These are phyloP conservation scores for Cytospora paraplurivora DNA, from an alignment of 2,329 filamentous ascomycete genomes.

Conservation along the genomic window DNA sequence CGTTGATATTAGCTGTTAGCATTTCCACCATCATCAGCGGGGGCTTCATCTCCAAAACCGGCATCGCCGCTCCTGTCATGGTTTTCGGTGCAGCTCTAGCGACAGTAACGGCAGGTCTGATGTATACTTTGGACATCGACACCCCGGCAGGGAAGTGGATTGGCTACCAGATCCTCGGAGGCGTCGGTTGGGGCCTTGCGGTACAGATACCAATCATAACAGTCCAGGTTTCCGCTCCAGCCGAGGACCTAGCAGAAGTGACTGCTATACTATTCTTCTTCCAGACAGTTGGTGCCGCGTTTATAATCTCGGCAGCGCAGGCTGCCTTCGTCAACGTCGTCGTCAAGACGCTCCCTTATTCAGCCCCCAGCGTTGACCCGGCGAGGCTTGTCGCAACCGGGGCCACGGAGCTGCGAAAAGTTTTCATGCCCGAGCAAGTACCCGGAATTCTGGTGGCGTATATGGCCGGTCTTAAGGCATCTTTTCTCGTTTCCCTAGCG, in stretches of 20 bases:
- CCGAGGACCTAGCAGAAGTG: constrained; percentile 42
- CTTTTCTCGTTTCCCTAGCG: constrained; percentile 18
- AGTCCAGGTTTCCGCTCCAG: constrained; percentile 37
- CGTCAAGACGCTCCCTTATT: constrained; percentile 33
- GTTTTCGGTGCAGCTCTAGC: constrained; percentile 43
- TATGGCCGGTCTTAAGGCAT: constrained; percentile 38
- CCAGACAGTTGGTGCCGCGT: constrained; percentile 50
- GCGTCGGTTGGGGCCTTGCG: constrained; percentile 47
- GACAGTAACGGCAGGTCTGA: constrained; percentile 39
- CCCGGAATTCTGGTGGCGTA: constrained; percentile 57
- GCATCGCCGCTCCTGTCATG: constrained; percentile 40
- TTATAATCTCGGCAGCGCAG: constrained; percentile 49
- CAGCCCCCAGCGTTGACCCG: constrained; percentile 37
- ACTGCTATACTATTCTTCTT: constrained; percentile 45
- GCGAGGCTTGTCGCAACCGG: constrained; percentile 39
- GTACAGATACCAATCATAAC: constrained; percentile 50
- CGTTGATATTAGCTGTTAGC: constrained; percentile 43
- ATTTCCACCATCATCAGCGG: constrained; percentile 42
- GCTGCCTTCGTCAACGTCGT: constrained; percentile 44
- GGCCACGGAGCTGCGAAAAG: constrained; percentile 52
- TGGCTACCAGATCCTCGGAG: constrained; percentile 51
- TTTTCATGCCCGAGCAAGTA: constrained; percentile 49
- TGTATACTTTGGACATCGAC: constrained; percentile 42
- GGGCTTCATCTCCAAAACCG: constrained; percentile 37
- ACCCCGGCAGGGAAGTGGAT: constrained; percentile 44